Conservation (phyloP, 805 yeast genomes). For the Maudiozyma bulderi region DNA sequence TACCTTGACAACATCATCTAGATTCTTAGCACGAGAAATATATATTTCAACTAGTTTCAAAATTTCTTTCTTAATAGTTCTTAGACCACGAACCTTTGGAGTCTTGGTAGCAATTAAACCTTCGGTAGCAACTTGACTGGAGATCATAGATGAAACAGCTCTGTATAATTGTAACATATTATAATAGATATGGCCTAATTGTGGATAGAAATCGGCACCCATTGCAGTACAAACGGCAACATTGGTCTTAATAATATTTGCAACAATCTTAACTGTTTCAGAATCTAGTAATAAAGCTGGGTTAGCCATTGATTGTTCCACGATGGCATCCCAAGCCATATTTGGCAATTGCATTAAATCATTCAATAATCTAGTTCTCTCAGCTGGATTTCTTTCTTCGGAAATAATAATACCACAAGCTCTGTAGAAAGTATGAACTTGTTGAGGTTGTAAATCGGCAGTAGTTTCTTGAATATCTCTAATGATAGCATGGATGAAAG, state of each 20-base stretch:
- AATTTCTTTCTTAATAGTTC: slow-evolving; percentile 93
- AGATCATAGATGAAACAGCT: slow-evolving; percentile 81
- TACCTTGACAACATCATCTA: slow-evolving; percentile 73
- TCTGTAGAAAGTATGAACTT: slow-evolving; percentile 93
- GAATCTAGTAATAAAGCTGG: slow-evolving; percentile 67
- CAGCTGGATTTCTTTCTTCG: slow-evolving; percentile 65
- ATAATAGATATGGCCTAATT: slow-evolving; percentile 74
- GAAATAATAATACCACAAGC: slow-evolving; percentile 92
- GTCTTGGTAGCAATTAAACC: slow-evolving; percentile 90
- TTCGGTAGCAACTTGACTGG: slow-evolving; percentile 65
- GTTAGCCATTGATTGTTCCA: slow-evolving; percentile 74
- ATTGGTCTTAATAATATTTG: slow-evolving; percentile 89
- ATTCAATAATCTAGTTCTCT: slow-evolving; percentile 59
- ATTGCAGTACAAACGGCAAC: slow-evolving; percentile 90
- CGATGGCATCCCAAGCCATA: slow-evolving; percentile 87
- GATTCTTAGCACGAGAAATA: slow-evolving; percentile 75
- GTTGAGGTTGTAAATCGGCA: slow-evolving; percentile 90
- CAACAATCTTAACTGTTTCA: slow-evolving; percentile 85
- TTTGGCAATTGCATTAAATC: slow-evolving; percentile 89
- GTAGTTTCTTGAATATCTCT: slow-evolving; percentile 76
- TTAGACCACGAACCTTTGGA: slow-evolving; percentile 86
- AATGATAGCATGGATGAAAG: slow-evolving; percentile 86
- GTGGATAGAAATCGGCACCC: slow-evolving; percentile 86
- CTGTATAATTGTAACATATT: slow-evolving; percentile 84
- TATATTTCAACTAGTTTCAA: slow-evolving; percentile 83